phyloP scores from a whole-genome alignment of 208 protist species.

The Porcisia deanei region DNA sequence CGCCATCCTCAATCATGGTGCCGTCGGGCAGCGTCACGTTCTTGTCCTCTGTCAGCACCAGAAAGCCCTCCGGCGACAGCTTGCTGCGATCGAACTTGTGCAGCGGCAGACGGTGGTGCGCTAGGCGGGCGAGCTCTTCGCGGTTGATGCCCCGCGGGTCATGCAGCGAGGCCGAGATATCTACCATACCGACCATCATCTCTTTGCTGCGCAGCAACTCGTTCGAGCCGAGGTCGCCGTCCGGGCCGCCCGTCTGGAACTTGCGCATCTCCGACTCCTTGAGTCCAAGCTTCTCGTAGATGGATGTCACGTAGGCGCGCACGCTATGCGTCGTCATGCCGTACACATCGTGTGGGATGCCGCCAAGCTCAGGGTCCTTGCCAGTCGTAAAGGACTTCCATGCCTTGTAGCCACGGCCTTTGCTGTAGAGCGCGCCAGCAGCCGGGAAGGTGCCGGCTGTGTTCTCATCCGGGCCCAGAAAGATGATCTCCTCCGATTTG shows the following conservation, averaged over 20 bases:
- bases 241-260: slow-evolving; percentile 96
- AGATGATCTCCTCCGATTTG: slow-evolving; percentile 92
- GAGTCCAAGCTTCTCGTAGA: slow-evolving; percentile 85
- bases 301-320: slow-evolving; percentile 91
- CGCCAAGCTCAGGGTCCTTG: slow-evolving; percentile 91
- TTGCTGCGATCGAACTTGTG: slow-evolving; percentile 87
- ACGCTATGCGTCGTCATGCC: slow-evolving; percentile 96
- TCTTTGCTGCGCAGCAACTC: slow-evolving; percentile 95
- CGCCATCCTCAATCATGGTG: slow-evolving; percentile 63
- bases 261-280: slow-evolving; percentile 92
- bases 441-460: slow-evolving; percentile 90
- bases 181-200: slow-evolving; percentile 92
- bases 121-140: slow-evolving; percentile 87
- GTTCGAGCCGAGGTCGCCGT: slow-evolving; percentile 97
- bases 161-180: slow-evolving; percentile 94
- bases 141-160: slow-evolving; percentile 93
- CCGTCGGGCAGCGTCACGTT: slow-evolving; percentile 91
- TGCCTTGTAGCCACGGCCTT: slow-evolving; percentile 77
- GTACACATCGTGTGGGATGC: slow-evolving; percentile 96
- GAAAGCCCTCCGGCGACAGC: slow-evolving; percentile 88
- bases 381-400: slow-evolving; percentile 98
- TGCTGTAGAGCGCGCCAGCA: slow-evolving; percentile 78
- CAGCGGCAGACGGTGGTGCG: slow-evolving; percentile 73
- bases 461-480: slow-evolving; percentile 96
- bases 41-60: slow-evolving; percentile 88